These are phyloP conservation scores for Trametes cingulata DNA, from an alignment of 768 basidiomycete genomes.

Conservation along the genomic window DNA sequence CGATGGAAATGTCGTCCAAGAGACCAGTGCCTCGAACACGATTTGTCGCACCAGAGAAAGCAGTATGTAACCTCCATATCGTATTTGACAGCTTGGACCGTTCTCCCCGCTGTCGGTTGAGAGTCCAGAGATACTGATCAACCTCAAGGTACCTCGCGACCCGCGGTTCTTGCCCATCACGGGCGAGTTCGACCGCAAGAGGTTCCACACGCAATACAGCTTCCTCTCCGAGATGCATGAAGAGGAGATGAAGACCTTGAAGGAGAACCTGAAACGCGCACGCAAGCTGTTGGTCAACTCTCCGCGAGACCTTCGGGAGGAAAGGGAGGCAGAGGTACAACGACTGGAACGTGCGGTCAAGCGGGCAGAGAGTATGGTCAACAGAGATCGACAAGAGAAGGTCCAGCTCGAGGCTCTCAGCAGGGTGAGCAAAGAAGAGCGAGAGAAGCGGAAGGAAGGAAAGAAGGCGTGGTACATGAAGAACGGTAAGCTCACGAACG, in stretches of 20 bases:
- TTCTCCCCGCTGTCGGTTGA: neutral
- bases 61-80: constrained; percentile 44
- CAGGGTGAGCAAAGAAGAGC: constrained; percentile 50
- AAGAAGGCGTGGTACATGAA: constrained; percentile 90
- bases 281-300: constrained; percentile 61
- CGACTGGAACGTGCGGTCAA: constrained; percentile 75
- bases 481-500: constrained; percentile 45
- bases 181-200: constrained; percentile 64
- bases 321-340: constrained; percentile 67
- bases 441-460: constrained; percentile 67
- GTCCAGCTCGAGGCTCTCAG: constrained; percentile 70
- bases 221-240: constrained; percentile 71
- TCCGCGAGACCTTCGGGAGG: constrained; percentile 57
- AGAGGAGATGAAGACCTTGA: constrained; percentile 64
- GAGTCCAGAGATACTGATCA: neutral
- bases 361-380: constrained; percentile 73
- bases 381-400: constrained; percentile 66
- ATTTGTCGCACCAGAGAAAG: constrained; percentile 64
- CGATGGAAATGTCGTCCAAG: constrained; percentile 82
- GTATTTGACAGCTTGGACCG: neutral
- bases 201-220: constrained; percentile 69
- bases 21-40: constrained; percentile 76
- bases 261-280: constrained; percentile 67
- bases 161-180: constrained; percentile 80
- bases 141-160: constrained; percentile 70